Evolutionary conservation across 192 early-diverging fungal species (phyloP).

Genomic region (Funneliformis geosporum): DNA sequence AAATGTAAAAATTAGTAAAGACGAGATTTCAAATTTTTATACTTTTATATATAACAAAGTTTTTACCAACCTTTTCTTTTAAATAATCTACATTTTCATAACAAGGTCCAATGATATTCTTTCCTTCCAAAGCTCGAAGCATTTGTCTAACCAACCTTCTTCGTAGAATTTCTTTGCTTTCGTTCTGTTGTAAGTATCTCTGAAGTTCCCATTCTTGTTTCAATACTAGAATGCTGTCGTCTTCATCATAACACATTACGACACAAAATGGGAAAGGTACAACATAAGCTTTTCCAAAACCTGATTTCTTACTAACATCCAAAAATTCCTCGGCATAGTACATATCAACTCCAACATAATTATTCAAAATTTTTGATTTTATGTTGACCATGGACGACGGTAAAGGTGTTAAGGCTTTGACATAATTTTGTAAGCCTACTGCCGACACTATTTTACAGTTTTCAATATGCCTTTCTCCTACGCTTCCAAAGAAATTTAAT

Average conservation of each 20-base stretch:
- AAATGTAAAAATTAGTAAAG: neutral
- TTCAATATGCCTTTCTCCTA: conserved; percentile 68
- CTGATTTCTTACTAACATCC: conserved; percentile 49
- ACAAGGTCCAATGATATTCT: conserved; percentile 57
- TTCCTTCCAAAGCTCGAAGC: conserved; percentile 61
- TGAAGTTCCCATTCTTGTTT: conserved; percentile 54
- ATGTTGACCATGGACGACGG: conserved; percentile 37
- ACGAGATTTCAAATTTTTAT: conserved; percentile 22
- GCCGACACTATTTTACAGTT: conserved; percentile 60
- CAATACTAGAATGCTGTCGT: conserved; percentile 50
- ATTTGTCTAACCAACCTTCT: conserved; percentile 52
- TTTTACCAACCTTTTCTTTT: no score
- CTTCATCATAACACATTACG: conserved; percentile 67
- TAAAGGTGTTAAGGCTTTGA: conserved; percentile 42
- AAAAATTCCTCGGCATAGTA: conserved; percentile 60
- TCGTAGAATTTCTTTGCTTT: conserved; percentile 45
- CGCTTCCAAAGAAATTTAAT: conserved; percentile 63
- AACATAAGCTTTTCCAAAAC: conserved; percentile 63
- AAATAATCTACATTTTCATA: conserved; percentile 32
- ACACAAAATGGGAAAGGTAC: conserved; percentile 69
- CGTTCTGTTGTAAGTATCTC: conserved; percentile 57
- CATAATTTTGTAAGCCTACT: conserved; percentile 56
- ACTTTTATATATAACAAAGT: no score
- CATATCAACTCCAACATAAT: conserved; percentile 65
- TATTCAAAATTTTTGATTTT: conserved; percentile 43